Evolutionary conservation across 768 basidiomycete species (phyloP), one percentile per base, ranked within the genome.

Genomic region (Leccinum disarticulatum): DNA sequence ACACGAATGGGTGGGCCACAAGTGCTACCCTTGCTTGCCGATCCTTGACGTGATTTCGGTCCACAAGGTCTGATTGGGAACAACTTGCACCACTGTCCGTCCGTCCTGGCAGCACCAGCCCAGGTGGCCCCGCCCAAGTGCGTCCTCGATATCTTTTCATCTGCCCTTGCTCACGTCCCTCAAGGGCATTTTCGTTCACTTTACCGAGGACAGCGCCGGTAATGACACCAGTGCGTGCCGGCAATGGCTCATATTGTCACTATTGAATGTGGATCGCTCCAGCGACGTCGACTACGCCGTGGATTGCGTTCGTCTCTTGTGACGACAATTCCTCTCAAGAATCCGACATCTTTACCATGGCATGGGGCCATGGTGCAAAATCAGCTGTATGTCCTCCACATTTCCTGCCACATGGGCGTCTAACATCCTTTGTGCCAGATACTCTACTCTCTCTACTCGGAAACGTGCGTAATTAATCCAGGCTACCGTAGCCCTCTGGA

Each of bases 241-340:
- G 58, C 71, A n/a, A 36, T 79, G 68, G 13, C 53, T 52, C 43
- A 15, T 47, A 52, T 57, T 54, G 17, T 64, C 63, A 52, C 56
- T 54, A 55, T 59, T 53, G 38, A 65, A 43, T 47, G 54, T 65
- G 27, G 53, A 55, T 56, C 68, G 65, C 59, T 28, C 64, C 69
- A 83, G 88, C 90, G 3, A 25, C 25, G 25, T 25, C 25, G 25
- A 79, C 76, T 6, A 91, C 93, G 0, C 93, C 95, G 4, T 97
- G 94, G 93, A 90, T 97, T 66, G 95, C 95, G 13, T 80, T 95
- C 63, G 83, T 97, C 52, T 82, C 86, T 3, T 96, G 94, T 72
- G 93, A 95, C 68, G 68, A 70, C 15, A 76, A 82, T 60, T 77
- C 83, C 3, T 85, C 86, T 1, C 70, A 77, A 54, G 77, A 82